Evolutionary conservation across 2,329 filamentous ascomycete genomes (phyloP).

Genomic region (Aspergillus sp.): DNA sequence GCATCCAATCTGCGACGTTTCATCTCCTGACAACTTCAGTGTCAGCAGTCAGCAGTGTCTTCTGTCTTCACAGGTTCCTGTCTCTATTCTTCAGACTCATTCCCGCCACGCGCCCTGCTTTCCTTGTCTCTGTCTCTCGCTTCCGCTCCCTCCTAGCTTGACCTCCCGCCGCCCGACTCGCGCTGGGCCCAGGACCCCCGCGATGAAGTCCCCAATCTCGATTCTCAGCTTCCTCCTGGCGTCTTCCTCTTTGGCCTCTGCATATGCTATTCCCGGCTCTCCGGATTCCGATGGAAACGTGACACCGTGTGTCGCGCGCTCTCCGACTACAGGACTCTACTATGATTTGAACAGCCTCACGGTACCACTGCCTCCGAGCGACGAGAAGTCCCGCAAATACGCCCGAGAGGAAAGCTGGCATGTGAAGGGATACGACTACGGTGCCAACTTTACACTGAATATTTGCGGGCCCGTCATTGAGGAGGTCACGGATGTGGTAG

Average conservation of each 20-base stretch:
- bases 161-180: not conserved
- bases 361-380: constrained; percentile 47
- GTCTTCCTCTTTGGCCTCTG: constrained; percentile 30
- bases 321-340: constrained; percentile 60
- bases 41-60: not conserved
- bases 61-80: not conserved
- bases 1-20: constrained; percentile 14
- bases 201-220: constrained; percentile 37
- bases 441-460: constrained; percentile 52
- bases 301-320: constrained; percentile 62
- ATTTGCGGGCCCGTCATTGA: constrained; percentile 53
- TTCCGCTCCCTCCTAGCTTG: not conserved
- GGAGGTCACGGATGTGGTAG: constrained; percentile 46
- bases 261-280: constrained; percentile 38
- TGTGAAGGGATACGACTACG: constrained; percentile 50
- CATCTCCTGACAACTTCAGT: constrained; percentile 1
- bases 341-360: constrained; percentile 63
- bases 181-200: constrained; percentile 13
- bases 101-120: not conserved
- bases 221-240: constrained; percentile 34
- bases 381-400: constrained; percentile 41
- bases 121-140: not conserved
- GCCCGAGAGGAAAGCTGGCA: constrained; percentile 48
- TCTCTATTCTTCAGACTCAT: not conserved
- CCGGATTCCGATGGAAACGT: constrained; percentile 43